Evolutionary conservation across 148 eudicot species (phyloP), one percentile per base, ranked within the genome.

Genomic region (Pouteria glomerata): DNA sequence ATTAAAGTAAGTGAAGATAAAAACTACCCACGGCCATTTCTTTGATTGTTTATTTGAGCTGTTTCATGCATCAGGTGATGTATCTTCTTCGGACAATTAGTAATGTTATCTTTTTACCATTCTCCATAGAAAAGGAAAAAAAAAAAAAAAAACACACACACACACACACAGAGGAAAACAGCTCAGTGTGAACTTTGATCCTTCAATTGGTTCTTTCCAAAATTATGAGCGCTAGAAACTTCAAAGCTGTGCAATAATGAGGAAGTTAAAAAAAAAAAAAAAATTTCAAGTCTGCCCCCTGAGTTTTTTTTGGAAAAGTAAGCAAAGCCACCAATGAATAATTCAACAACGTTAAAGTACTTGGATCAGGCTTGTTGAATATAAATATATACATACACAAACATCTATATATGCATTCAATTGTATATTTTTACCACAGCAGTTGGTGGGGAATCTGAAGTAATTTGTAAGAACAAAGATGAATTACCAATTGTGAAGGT

Each of bases 401-500:
- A 4, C 31, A 66, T 23, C 16, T 16, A 8, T 27, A 48, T 30
- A 29, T 66, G 30, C 44, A 33, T 30, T 52, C 6, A 21, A 39
- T 10, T 52, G 45, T 14, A 68, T 6, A 34, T 23, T 11, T 33
- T 26, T 34, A 60, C 24, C 26, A 59, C 18, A 53, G 27, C 24
- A 39, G 21, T 27, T 29, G 58, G 15, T 39, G 34, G 53, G 18
- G 39, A 10, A 63, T 24, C 57, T 37, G 21, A 47, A 15, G 63
- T 18, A 57, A 57, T 18, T 42, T 39, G 26, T 10, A 41, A 68
- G 64, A 55, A 53, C 18, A 29, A 63, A 44, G 27, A 73, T 69
- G 51, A n/a, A 77, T 70, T 88, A 95, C 99, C 99, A 33, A 96
- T 90, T 7, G 99, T 96, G 74, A 96, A 96, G 51, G 99, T 96